A percentile compares a stretch with the other conserved stretches of the same genome.
These are phyloP conservation scores for Colletotrichum horii DNA, from an alignment of 2,329 filamentous ascomycete genomes.

Conservation along the genomic window DNA sequence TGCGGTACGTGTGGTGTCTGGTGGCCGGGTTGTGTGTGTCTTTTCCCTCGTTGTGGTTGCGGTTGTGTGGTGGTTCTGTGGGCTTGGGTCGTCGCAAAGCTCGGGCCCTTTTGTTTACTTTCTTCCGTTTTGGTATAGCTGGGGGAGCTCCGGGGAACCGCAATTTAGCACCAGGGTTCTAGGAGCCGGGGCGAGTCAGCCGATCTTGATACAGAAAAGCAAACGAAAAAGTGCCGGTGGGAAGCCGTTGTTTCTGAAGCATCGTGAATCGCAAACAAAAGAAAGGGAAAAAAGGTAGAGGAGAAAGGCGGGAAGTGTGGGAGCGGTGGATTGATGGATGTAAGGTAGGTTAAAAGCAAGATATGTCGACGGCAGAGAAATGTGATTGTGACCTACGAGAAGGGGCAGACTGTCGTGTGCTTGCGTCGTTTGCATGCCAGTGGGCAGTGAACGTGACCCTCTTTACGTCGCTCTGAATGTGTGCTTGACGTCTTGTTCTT, in stretches of 20 bases:
- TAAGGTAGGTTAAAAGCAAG: not conserved
- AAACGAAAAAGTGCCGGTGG: constrained; percentile 11
- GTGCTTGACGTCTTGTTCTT: not conserved
- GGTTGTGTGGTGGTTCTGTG: constrained; percentile 8
- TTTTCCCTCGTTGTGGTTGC: not conserved
- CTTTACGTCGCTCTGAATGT: not conserved
- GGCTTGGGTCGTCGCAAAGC: constrained; percentile 26
- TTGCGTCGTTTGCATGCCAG: constrained; percentile 20
- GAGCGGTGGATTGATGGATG: not conserved
- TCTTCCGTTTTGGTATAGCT: constrained; percentile 43
- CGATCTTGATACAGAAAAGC: constrained; percentile 22
- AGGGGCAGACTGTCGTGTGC: constrained; percentile 5
- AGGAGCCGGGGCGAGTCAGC: constrained; percentile 19
- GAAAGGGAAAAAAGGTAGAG: not conserved
- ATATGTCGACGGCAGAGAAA: not conserved
- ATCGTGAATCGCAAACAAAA: constrained; percentile 25
- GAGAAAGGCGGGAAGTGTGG: not conserved
- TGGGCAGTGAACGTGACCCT: constrained; percentile 9
- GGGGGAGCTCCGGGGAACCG: constrained; percentile 19
- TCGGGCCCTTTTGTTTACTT: constrained; percentile 46
- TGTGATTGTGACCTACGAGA: not conserved
- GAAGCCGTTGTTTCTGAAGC: constrained; percentile 20
- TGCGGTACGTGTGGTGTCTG: not conserved
- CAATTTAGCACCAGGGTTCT: constrained; percentile 20
- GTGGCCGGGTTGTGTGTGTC: not conserved